Percentiles rank a stretch among this genome's conserved stretches.
Evolutionary conservation across 192 early-diverging fungal genomes (phyloP).

Genomic region (Linnemannia schmuckeri): DNA sequence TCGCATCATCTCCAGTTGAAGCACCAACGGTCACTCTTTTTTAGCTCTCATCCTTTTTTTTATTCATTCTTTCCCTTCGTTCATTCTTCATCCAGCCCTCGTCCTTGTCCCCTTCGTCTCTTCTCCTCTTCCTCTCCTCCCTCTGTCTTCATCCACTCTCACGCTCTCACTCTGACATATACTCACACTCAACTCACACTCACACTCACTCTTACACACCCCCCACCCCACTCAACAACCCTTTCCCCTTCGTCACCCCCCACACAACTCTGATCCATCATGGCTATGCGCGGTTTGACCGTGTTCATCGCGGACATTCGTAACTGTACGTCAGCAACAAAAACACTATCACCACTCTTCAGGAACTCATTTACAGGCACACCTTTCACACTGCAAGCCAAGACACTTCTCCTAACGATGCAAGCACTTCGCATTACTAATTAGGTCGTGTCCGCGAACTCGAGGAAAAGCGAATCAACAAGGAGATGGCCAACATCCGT

Average conservation of each 20-base stretch:
- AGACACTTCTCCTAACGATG: background rate
- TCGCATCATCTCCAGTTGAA: background rate
- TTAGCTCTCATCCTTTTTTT: background rate
- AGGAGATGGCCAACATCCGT: constrained; percentile 99
- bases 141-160: background rate
- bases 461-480: constrained; percentile 99
- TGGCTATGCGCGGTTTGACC: constrained; percentile 89
- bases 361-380: background rate
- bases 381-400: background rate
- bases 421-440: background rate
- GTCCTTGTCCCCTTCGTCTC: background rate
- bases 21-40: background rate
- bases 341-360: background rate
- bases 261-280: background rate
- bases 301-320: constrained; percentile 98
- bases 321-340: constrained; percentile 83
- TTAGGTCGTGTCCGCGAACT: constrained; percentile 94
- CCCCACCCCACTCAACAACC: background rate
- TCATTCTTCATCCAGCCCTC: background rate
- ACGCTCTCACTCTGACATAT: background rate
- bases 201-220: background rate
- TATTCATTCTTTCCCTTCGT: background rate
- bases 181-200: background rate
- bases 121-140: background rate
- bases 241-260: background rate